A percentile compares a stretch with the other conserved stretches of the same genome.
Conservation (phyloP, 73 alveolate species). For the Tetrahymena thermophila region DNA sequence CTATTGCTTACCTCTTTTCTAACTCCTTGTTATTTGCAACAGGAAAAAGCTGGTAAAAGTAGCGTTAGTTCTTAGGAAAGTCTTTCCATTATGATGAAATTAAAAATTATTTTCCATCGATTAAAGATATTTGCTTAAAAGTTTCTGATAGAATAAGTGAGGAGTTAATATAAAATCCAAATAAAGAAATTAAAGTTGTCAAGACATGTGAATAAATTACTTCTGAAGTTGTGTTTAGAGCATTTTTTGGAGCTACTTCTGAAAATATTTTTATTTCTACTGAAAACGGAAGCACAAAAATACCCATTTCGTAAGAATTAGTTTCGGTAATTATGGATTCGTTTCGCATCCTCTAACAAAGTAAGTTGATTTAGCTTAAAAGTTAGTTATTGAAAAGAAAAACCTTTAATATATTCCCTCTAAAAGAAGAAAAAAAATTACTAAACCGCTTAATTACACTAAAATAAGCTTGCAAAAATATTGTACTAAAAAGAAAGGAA, state of each 20-base stretch:
- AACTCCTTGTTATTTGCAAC: neutral
- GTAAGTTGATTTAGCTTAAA: neutral
- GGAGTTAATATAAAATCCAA: neutral
- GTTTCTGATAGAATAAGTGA: neutral
- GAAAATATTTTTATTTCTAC: neutral
- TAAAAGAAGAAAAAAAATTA: too few species aligned
- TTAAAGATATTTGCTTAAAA: neutral
- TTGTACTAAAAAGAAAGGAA: neutral
- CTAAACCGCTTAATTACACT: neutral
- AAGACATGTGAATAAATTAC: neutral
- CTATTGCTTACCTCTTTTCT: neutral
- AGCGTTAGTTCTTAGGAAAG: neutral
- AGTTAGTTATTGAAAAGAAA: too few species aligned
- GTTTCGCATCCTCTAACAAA: neutral
- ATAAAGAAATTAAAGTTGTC: neutral
- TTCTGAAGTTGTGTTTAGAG: neutral
- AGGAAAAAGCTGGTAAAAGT: neutral
- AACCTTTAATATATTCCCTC: neutral
- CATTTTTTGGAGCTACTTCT: neutral
- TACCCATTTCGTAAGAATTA: neutral
- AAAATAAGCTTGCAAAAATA: neutral
- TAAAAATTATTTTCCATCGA: neutral
- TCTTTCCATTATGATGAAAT: neutral
- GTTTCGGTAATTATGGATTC: neutral
- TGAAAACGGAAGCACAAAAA: neutral